Percentiles rank a stretch among this genome's conserved stretches.
Conservation (phyloP, 2,329 filamentous ascomycete species). For the Penicillium sp. region DNA sequence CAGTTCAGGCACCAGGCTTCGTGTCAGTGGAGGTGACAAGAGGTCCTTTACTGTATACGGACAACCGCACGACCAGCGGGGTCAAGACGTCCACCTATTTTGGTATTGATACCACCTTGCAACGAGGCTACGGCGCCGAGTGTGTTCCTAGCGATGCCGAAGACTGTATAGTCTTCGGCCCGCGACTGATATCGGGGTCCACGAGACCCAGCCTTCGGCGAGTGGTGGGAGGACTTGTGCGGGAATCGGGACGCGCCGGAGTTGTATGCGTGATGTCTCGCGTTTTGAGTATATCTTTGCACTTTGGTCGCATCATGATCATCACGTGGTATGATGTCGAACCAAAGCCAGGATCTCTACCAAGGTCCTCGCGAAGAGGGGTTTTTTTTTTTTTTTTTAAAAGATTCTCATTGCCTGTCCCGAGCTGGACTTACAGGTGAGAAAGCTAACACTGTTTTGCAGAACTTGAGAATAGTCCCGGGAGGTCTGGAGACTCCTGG, state of each 20-base stretch:
- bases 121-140: background rate
- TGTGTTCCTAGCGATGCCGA: background rate
- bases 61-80: slow-evolving; percentile 3
- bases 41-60: slow-evolving; percentile 5
- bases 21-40: background rate
- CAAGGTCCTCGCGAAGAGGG: background rate
- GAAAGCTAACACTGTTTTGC: background rate
- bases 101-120: background rate
- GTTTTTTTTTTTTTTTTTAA: background rate
- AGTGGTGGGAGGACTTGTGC: background rate
- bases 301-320: background rate
- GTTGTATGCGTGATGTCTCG: background rate
- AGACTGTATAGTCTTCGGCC: slow-evolving; percentile 2
- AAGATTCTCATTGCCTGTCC: background rate
- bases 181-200: slow-evolving; percentile 7
- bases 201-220: slow-evolving; percentile 1
- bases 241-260: background rate
- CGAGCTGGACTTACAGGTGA: background rate
- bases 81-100: background rate
- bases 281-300: background rate
- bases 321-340: background rate
- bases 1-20: background rate
- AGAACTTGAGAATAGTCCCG: background rate
- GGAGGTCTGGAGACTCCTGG: background rate
- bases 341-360: background rate